These are phyloP conservation scores for Capsicum chinense DNA, from an alignment of 257 asterid species.

Conservation along the genomic window DNA sequence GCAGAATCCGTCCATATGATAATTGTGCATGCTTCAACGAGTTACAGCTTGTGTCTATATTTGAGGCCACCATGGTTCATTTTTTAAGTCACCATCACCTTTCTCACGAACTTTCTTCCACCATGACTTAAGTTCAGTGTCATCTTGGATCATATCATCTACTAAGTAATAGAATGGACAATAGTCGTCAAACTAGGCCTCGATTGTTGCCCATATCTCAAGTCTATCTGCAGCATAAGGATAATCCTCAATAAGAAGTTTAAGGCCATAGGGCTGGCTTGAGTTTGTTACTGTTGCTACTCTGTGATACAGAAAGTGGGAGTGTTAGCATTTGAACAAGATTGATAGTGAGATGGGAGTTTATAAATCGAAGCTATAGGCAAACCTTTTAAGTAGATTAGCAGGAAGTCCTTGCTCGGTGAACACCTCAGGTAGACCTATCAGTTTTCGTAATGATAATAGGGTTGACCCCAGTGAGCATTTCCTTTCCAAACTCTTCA, in stretches of 20 bases:
- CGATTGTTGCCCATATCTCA: slow-evolving; percentile 43
- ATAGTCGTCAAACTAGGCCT: slow-evolving; percentile 39
- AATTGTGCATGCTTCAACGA: slow-evolving; percentile 32
- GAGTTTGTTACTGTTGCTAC: slow-evolving; percentile 42
- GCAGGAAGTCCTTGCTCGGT: slow-evolving; percentile 81
- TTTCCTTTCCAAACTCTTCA: slow-evolving; percentile 88
- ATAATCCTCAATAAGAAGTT: slow-evolving; percentile 41
- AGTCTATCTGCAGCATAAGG: slow-evolving; percentile 47
- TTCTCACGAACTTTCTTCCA: slow-evolving; percentile 38
- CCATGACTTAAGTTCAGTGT: slow-evolving; percentile 45
- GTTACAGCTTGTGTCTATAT: slow-evolving; percentile 39
- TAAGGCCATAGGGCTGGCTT: slow-evolving; percentile 37
- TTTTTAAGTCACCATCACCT: slow-evolving; percentile 47
- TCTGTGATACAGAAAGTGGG: slow-evolving; percentile 31
- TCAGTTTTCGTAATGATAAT: slow-evolving; percentile 41
- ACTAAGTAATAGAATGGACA: slow-evolving; percentile 38
- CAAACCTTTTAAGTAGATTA: slow-evolving; percentile 75
- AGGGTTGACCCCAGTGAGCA: slow-evolving; percentile 97
- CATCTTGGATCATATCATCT: slow-evolving; percentile 35
- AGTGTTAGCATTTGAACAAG: not conserved
- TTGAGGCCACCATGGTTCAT: slow-evolving; percentile 43
- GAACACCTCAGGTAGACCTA: slow-evolving; percentile 34
- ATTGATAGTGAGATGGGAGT: not conserved
- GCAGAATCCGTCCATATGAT: slow-evolving; percentile 48
- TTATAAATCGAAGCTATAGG: slow-evolving; percentile 3